These are phyloP conservation scores for Fusarium sororula DNA, from an alignment of 2,329 filamentous ascomycete genomes.

Conservation along the genomic window DNA sequence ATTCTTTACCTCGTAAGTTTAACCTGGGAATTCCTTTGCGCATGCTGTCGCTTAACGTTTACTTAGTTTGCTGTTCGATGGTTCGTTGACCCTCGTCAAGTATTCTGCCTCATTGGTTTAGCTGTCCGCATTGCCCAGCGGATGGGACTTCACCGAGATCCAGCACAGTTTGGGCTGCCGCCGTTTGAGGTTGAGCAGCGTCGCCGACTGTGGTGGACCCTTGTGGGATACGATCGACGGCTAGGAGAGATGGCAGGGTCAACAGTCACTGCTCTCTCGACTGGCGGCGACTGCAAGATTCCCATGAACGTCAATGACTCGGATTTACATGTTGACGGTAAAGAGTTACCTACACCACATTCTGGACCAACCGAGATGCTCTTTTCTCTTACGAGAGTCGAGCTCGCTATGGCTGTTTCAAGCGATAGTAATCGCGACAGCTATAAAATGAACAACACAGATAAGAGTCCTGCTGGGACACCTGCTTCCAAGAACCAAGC, in stretches of 20 bases:
- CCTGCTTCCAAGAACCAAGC: conserved; percentile 41
- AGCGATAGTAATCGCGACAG: conserved; percentile 55
- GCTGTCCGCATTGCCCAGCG: conserved; percentile 74
- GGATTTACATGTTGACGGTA: conserved; percentile 66
- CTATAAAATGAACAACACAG: conserved; percentile 42
- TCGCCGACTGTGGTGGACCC: conserved; percentile 78
- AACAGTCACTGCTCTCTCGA: conserved; percentile 64
- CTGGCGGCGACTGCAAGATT: conserved; percentile 62
- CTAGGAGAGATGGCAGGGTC: conserved; percentile 73
- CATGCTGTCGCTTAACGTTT: background rate
- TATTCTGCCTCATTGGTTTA: conserved; percentile 65
- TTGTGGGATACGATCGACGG: conserved; percentile 74
- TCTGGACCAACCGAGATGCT: conserved; percentile 67
- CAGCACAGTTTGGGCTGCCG: conserved; percentile 59
- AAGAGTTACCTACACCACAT: conserved; percentile 60
- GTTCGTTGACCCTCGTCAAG: conserved; percentile 64
- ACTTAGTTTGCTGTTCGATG: conserved; percentile 58
- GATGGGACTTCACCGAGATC: conserved; percentile 74
- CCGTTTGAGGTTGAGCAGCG: conserved; percentile 75
- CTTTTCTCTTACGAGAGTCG: conserved; percentile 65
- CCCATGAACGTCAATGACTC: conserved; percentile 71
- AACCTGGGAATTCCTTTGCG: background rate
- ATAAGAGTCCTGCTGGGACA: conserved; percentile 40
- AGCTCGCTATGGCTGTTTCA: conserved; percentile 64
- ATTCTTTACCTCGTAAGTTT: conserved; percentile 69